Base-by-base conservation (phyloP, 805 yeast genomes). In the Ogataea methanolica region DNA sequence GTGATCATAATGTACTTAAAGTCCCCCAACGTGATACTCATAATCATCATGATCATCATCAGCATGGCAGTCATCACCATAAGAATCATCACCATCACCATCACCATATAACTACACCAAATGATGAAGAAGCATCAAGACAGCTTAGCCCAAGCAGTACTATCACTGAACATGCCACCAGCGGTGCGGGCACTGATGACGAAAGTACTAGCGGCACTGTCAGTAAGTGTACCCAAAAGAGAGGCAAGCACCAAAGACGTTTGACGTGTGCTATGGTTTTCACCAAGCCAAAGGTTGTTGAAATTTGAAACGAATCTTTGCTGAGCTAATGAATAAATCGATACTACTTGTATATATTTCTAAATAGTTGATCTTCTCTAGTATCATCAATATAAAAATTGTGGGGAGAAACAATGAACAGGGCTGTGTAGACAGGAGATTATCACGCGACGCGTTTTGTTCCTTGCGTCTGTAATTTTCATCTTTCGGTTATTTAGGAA, bases 231-330 rank as follows among this genome's bases (percentile, higher is more conserved):
- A 46, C 33, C 19, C 17, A 41, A 23, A 31, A 26, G 17, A 39
- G 26, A 9, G 59, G 64, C 6, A 44, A 26, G 36, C 81, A 76
- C 54, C 68, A 66, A 35, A 52, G 80, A 40, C 58, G 78, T 36
- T 65, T 72, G n/a, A 69, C 78, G 0, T 70, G 76, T 38, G 80
- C 81, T 0, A 58, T 76, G 54, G 69, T 71, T 33, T 75, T 76
- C 52, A 69, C 70, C 15, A 50, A 63, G 16, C 80, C 75, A 19
- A 63, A 57, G 46, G 56, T 64, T 6, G 55, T 66, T 22, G 65
- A 66, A 16, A 50, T 63, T 15, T 58, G 39, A 46, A n/a, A 11
- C 17, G 29, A 16, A 6, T 1, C 5, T 36, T 36, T 36, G 16
- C 3, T 36, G n/a, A 15, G 4, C 36, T 26, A 6, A 31, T 11